Conservation (phyloP, 805 yeast species). For the Ogataea trehaloabstinens region DNA sequence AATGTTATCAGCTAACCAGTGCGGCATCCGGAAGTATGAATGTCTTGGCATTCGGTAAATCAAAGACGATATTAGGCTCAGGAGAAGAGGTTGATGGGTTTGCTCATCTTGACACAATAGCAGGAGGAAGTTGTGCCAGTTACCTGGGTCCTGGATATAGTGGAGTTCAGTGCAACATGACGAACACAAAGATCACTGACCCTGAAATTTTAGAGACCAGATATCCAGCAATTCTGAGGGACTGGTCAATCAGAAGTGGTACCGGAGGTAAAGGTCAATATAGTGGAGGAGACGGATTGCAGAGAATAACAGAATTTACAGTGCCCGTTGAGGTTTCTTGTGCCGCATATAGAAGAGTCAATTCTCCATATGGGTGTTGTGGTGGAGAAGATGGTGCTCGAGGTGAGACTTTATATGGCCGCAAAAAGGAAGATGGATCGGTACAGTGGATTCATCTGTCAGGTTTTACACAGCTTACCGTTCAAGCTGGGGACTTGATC, state of each 20-base stretch:
- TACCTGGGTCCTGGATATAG: slow-evolving; percentile 42
- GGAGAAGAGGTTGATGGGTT: slow-evolving; percentile 43
- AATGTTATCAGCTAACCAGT: slow-evolving; percentile 78
- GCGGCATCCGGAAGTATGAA: slow-evolving; percentile 91
- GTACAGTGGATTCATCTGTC: slow-evolving; percentile 34
- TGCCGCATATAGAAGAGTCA: slow-evolving; percentile 49
- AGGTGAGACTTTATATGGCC: slow-evolving; percentile 40
- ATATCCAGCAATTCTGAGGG: slow-evolving; percentile 47
- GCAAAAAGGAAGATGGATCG: slow-evolving; percentile 27
- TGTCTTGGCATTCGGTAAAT: slow-evolving; percentile 76
- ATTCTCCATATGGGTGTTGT: slow-evolving; percentile 51
- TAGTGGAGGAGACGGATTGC: slow-evolving; percentile 50
- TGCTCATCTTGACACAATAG: slow-evolving; percentile 54
- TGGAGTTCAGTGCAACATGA: slow-evolving; percentile 45
- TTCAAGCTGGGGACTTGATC: slow-evolving; percentile 37
- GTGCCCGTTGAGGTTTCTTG: slow-evolving; percentile 40
- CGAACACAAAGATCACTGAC: slow-evolving; percentile 41
- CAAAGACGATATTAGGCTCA: slow-evolving; percentile 38
- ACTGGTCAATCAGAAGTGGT: slow-evolving; percentile 41
- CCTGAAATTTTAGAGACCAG: slow-evolving; percentile 51
- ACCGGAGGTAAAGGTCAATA: slow-evolving; percentile 50
- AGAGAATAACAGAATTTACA: slow-evolving; percentile 47
- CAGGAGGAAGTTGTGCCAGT: slow-evolving; percentile 56
- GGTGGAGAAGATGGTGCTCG: slow-evolving; percentile 52
- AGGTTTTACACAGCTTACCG: slow-evolving; percentile 37